Percentiles rank a stretch among this genome's conserved stretches.
phyloP scores from a whole-genome alignment of 768 basidiomycete species.

The Suillus spraguei region DNA sequence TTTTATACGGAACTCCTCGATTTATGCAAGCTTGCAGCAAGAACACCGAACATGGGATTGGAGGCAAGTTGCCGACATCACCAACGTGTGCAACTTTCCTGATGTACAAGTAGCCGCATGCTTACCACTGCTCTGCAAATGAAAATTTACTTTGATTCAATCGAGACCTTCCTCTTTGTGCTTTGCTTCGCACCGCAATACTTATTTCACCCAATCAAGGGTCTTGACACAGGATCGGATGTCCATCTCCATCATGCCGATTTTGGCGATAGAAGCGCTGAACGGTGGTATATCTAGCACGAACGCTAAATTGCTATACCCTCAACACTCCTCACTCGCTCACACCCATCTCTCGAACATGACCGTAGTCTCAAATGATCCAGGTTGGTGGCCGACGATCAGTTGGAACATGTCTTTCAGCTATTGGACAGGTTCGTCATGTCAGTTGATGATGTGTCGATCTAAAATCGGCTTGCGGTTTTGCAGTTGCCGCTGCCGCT shows the following conservation, averaged over 20 bases:
- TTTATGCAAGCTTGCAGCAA: neutral
- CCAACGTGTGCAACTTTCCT: neutral
- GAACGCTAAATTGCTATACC: neutral
- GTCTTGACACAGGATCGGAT: neutral
- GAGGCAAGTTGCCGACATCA: neutral
- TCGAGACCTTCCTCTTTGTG: neutral
- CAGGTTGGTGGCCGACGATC: neutral
- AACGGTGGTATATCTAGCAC: neutral
- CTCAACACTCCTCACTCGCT: neutral
- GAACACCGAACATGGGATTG: neutral
- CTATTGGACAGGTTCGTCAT: neutral
- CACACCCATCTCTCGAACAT: neutral
- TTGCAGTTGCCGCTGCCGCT: neutral
- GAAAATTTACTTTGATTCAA: neutral
- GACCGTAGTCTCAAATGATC: neutral
- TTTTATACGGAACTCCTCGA: neutral
- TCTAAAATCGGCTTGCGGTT: neutral
- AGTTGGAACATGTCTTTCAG: neutral
- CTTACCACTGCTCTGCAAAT: neutral
- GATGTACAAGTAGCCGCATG: neutral
- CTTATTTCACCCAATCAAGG: neutral
- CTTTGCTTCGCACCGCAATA: neutral
- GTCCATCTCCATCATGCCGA: neutral
- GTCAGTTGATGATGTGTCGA: neutral
- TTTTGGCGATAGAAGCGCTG: neutral